A percentile compares a stretch with the other conserved stretches of the same genome.
These are phyloP conservation scores for Myochromella boudieri DNA, from an alignment of 768 basidiomycete genomes.

Conservation along the genomic window DNA sequence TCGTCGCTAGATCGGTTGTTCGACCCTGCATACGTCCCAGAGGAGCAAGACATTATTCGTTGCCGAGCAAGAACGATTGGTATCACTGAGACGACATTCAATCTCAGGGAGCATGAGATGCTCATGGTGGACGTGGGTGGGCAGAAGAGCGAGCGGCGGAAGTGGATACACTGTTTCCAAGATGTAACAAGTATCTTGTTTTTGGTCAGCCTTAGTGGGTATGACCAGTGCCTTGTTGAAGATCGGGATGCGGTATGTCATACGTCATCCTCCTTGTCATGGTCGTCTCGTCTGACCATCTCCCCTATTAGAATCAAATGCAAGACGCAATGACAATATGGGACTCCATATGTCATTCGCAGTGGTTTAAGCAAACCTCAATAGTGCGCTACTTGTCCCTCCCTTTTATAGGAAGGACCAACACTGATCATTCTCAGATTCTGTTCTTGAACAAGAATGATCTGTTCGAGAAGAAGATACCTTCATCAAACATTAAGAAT, in stretches of 20 bases:
- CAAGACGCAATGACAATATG: conserved; percentile 98
- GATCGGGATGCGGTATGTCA: conserved; percentile 82
- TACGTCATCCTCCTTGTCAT: neutral
- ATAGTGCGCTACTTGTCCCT: conserved; percentile 48
- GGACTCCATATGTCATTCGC: conserved; percentile 97
- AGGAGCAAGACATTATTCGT: conserved; percentile 86
- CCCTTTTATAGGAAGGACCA: neutral
- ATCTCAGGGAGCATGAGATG: conserved; percentile 77
- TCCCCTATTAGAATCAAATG: conserved; percentile 84
- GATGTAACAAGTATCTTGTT: conserved; percentile 94
- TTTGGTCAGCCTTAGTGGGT: conserved; percentile 87
- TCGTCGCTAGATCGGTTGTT: conserved; percentile 80
- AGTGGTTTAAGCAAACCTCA: conserved; percentile 94
- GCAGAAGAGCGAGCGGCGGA: conserved; percentile 89
- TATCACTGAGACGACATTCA: conserved; percentile 86
- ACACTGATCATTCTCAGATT: conserved; percentile 50
- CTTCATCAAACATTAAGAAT: conserved; percentile 78
- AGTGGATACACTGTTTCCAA: conserved; percentile 96
- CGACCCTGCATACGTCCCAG: conserved; percentile 66
- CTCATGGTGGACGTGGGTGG: conserved; percentile 94
- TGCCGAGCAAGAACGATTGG: conserved; percentile 88
- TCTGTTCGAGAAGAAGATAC: conserved; percentile 84
- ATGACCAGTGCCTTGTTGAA: conserved; percentile 92
- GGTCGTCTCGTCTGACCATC: neutral
- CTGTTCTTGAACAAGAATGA: conserved; percentile 96